A percentile compares a stretch with the other conserved stretches of the same genome.
These are phyloP conservation scores for Aspergillus novofumigatus DNA, from an alignment of 2,329 filamentous ascomycete species.

Conservation along the genomic window DNA sequence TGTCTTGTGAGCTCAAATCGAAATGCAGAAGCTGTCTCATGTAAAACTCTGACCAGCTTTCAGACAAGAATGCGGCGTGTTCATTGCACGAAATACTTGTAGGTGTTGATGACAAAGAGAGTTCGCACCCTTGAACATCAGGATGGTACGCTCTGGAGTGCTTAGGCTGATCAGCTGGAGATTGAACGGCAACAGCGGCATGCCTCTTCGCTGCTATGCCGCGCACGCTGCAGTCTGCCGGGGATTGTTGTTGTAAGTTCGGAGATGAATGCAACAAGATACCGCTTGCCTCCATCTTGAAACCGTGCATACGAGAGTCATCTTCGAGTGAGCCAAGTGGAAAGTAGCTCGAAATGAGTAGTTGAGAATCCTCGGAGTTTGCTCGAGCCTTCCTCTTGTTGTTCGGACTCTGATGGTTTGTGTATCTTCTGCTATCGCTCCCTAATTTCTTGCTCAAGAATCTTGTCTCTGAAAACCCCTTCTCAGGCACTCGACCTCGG, in stretches of 20 bases:
- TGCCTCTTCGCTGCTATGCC: background rate
- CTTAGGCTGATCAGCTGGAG: background rate
- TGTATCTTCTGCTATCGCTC: background rate
- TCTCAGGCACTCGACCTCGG: conserved; percentile 9
- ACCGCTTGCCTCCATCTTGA: background rate
- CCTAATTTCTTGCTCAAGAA: conserved; percentile 14
- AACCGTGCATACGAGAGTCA: background rate
- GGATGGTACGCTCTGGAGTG: background rate
- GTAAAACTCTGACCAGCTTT: background rate
- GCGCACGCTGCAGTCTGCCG: background rate
- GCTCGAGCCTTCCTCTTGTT: background rate
- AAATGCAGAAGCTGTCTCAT: conserved; percentile 9
- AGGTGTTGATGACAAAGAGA: background rate
- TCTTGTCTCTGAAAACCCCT: conserved; percentile 21
- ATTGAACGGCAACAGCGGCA: background rate
- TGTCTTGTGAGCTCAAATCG: conserved; percentile 7
- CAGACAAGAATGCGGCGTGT: background rate
- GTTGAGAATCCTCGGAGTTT: background rate
- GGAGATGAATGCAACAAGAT: background rate
- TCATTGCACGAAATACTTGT: conserved; percentile 11
- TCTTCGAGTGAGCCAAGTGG: background rate
- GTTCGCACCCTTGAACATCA: background rate
- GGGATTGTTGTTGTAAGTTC: background rate
- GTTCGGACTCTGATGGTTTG: background rate
- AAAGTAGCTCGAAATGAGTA: background rate